Evolutionary conservation across 495 filamentous ascomycete genomes (phyloP), one percentile per base, ranked within the genome.

Genomic region (Aspergillus coremiiformis): DNA sequence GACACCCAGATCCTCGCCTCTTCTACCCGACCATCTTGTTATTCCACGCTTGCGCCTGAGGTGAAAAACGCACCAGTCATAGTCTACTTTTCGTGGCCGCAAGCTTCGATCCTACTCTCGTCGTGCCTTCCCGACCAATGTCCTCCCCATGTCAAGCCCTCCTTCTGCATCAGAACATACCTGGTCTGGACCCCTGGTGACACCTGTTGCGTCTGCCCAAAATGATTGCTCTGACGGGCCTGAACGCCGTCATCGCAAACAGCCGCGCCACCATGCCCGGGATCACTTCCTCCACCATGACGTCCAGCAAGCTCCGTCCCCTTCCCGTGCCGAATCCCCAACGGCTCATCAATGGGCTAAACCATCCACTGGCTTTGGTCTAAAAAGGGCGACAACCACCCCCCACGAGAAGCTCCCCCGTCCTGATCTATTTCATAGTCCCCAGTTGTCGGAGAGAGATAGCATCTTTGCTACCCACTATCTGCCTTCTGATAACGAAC

Each of bases 381-480:
- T 75, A 60, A 74, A 72, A 66, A 70, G 66, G 57, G 52, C 66
- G 21, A 51, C 60, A 9, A 68, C 63, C 26, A 53, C 49, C 48
- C 66, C 68, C 10, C 43, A 60, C 39, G 68, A 69, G 39, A 58
- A 53, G 32, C 49, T 54, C 23, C 52, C 64, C 55, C 62, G 59
- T 47, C 61, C 58, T 22, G 59, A 62, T 52, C 47, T 51, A 32
- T 60, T 63, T 23, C 60, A 75, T 30, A 65, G 55, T 41, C 79
- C 78, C 23, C 79, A 79, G 63, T 63, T 84, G 58, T 79, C 78
- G 11, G 81, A 84, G 57, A 65, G 81, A 49, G 81, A 84, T 51
- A 81, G 77, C 62, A 84, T 84, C 63, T 83, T 83, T 57, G 81
- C 81, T 39, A 82, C 80, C 1, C 75, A 80, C 52, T 84, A 83